Conservation (phyloP, 352 stramenopile genomes). For the Globisporangium paroecandrum region DNA sequence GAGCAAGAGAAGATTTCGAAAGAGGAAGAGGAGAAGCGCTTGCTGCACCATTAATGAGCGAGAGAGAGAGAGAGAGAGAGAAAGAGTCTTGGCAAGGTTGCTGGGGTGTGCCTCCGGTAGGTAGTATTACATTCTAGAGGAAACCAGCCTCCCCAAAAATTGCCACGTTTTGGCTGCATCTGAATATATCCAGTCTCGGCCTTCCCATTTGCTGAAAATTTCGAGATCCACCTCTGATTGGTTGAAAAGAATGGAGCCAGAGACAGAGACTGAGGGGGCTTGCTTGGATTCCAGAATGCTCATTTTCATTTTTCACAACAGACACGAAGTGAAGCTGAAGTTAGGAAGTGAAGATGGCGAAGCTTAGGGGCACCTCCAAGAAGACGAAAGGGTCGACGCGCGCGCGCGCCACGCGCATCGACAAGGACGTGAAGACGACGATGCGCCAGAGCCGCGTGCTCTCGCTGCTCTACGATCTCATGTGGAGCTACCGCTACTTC, state of each 20-base stretch:
- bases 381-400: neutral
- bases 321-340: neutral
- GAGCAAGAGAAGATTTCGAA: slow-evolving; percentile 78
- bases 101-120: neutral
- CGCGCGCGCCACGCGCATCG: slow-evolving; percentile 72
- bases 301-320: neutral
- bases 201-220: neutral
- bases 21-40: slow-evolving; percentile 67
- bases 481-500: slow-evolving; percentile 88
- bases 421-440: slow-evolving; percentile 86
- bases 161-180: neutral
- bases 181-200: neutral
- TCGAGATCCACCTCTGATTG: neutral
- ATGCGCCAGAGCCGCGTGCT: slow-evolving; percentile 62
- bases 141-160: neutral
- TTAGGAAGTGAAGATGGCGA: slow-evolving; percentile 10
- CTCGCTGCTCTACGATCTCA: slow-evolving; percentile 75
- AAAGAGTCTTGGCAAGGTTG: too few species aligned
- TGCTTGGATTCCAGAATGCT: neutral
- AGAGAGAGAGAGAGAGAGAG: neutral
- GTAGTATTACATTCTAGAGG: neutral
- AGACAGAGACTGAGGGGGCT: neutral
- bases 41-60: slow-evolving; percentile 56
- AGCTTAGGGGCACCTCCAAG: neutral
- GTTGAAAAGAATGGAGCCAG: neutral